phyloP scores from a whole-genome alignment of 306 rosid species.

The Arachis hypogaea region DNA sequence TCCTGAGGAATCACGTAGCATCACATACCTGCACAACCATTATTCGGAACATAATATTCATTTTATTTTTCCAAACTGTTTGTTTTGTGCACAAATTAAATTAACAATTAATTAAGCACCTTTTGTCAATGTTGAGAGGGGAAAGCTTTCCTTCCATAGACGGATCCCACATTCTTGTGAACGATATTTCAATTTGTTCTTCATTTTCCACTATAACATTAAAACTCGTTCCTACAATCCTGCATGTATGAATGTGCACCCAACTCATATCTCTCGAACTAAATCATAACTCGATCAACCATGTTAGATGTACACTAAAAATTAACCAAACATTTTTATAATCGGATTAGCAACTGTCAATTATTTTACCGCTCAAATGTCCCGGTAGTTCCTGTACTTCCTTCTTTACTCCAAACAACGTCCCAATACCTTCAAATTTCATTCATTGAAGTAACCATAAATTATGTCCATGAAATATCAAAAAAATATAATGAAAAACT shows the following conservation, averaged over 20 bases:
- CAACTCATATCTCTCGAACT: neutral
- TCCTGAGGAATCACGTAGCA: constrained; percentile 77
- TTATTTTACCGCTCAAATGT: constrained; percentile 61
- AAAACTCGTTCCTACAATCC: constrained; percentile 67
- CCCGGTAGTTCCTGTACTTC: constrained; percentile 69
- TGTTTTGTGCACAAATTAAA: neutral
- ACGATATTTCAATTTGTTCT: constrained; percentile 81
- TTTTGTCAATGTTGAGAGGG: constrained; percentile 80
- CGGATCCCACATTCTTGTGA: constrained; percentile 76
- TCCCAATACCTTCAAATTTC: constrained; percentile 81
- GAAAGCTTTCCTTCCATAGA: constrained; percentile 69
- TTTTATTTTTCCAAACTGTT: neutral
- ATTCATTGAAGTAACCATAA: neutral
- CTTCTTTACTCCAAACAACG: constrained; percentile 84
- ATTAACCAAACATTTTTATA: too few relatives aligned
- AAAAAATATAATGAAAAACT: too few relatives aligned
- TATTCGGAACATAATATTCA: neutral
- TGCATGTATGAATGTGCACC: constrained; percentile 33
- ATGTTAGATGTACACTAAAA: too few relatives aligned
- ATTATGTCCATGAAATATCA: neutral
- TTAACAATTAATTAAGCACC: constrained; percentile 44
- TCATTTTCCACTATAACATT: constrained; percentile 57
- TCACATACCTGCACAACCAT: constrained; percentile 56
- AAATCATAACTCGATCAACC: too few relatives aligned
- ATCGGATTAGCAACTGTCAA: neutral